Evolutionary conservation across 345 rosid species (phyloP), one percentile per base, ranked within the genome.

Genomic region (Gossypium stocksii): DNA sequence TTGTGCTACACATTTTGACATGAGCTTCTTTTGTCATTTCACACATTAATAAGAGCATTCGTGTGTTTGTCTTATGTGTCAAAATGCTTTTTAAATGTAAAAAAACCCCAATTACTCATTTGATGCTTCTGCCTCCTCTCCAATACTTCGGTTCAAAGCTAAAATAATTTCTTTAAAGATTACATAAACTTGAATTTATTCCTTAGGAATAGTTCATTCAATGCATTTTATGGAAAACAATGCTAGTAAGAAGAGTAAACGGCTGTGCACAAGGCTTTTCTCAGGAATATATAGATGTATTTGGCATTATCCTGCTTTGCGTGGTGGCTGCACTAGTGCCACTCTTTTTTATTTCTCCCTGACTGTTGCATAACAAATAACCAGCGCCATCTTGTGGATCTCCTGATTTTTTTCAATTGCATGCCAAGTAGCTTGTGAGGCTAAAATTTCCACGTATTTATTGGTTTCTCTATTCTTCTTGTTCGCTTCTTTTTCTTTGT

Each of bases 401-500:
- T 41, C 64, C 13, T 17, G 13, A 48, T 48, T 0, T 7, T 23
- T 23, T 48, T 15, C 49, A 7, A 22, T 48, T 67, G 6, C 29
- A 14, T 48, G 23, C 49, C 41, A 64, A 38, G 2, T 41, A 64
- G 16, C 67, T 10, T 44, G 29, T 9, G 22, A 7, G 54, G 45
- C 17, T 25, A 68, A 7, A 13, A 38, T 34, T n/a, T 41, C 27
- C 20, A 7, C 48, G 34, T 10, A 9, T 72, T 74, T 74, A 54
- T 72, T 66, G 34, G 60, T 51, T 43, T 53, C 41, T 62, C 53
- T 64, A 46, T 70, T 23, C 41, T 14, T 41, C 46, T 25, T 57
- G 70, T 45, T 73, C 29, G 7, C 17, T 67, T 17, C 43, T 1
- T 76, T 29, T 44, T 58, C 77, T 70, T 66, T 86, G 77, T 83